These are phyloP conservation scores for Endocladia muricata DNA, from an alignment of 31 red algal genomes.

Conservation along the genomic window DNA sequence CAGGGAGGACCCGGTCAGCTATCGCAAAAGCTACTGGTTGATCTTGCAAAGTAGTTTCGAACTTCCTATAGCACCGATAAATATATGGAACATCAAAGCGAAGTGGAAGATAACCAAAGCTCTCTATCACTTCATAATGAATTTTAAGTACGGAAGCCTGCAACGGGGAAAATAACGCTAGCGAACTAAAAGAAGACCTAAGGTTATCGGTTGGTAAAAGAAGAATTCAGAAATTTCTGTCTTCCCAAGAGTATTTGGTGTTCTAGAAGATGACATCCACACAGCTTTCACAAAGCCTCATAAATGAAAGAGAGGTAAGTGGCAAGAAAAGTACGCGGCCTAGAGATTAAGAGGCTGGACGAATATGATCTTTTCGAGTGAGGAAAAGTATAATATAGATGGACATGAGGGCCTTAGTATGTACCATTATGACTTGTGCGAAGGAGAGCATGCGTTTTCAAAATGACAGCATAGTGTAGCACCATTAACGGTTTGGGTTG, in stretches of 20 bases:
- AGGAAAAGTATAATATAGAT: constrained; percentile 29
- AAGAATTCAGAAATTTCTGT: not conserved
- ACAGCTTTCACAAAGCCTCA: not conserved
- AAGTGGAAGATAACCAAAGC: not conserved
- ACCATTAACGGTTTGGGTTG: not conserved
- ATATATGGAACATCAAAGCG: no score
- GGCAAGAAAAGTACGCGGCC: constrained; percentile 1
- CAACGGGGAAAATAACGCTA: not conserved
- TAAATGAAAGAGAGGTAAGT: not conserved
- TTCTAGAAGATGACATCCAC: not conserved
- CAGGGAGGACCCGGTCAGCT: no score
- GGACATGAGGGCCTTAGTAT: not conserved
- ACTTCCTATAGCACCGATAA: no score
- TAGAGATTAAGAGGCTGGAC: not conserved
- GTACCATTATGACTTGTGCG: not conserved
- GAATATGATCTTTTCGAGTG: constrained; percentile 6
- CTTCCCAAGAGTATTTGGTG: not conserved
- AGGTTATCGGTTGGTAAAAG: not conserved
- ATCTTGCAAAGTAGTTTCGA: no score
- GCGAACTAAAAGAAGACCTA: not conserved
- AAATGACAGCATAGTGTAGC: not conserved
- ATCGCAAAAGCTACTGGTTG: no score
- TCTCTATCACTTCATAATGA: constrained; percentile 3
- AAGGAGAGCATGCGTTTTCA: not conserved
- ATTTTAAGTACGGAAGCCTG: not conserved